A percentile compares a stretch with the other conserved stretches of the same genome.
Conservation (phyloP, 2,329 filamentous ascomycete species). For the Cladosporium sphaerospermum region DNA sequence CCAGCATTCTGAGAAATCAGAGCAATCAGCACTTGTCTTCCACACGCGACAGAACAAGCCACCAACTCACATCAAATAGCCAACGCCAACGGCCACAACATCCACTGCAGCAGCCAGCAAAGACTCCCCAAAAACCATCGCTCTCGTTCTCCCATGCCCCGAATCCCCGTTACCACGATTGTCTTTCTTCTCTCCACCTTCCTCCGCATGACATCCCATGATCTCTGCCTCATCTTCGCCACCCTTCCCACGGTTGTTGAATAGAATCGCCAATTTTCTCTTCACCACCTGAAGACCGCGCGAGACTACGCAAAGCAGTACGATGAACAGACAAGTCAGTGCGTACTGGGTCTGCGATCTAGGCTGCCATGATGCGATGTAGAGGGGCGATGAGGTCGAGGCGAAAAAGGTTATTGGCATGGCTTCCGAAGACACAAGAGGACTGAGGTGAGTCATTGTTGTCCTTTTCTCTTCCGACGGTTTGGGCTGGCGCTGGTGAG, state of each 20-base stretch:
- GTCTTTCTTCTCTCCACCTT: not conserved
- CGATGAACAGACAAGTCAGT: slow-evolving; percentile 83
- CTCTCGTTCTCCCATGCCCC: slow-evolving; percentile 31
- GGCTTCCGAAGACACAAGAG: slow-evolving; percentile 28
- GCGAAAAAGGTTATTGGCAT: slow-evolving; percentile 61
- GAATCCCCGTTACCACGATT: not conserved
- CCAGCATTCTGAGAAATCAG: slow-evolving; percentile 64
- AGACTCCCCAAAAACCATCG: slow-evolving; percentile 70
- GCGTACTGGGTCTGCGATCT: slow-evolving; percentile 63
- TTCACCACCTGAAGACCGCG: slow-evolving; percentile 43
- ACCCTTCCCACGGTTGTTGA: not conserved
- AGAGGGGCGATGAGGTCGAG: slow-evolving; percentile 55
- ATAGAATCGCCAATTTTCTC: slow-evolving; percentile 17
- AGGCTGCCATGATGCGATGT: slow-evolving; percentile 66
- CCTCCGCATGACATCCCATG: not conserved
- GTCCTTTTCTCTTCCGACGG: not conserved
- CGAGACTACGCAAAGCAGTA: slow-evolving; percentile 63
- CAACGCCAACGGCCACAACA: slow-evolving; percentile 63
- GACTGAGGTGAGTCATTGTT: slow-evolving; percentile 4
- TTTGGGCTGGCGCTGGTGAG: too few relatives aligned
- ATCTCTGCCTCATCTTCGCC: not conserved
- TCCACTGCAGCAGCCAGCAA: slow-evolving; percentile 63
- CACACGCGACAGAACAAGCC: not conserved
- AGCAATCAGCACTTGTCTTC: not conserved
- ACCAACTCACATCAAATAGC: slow-evolving; percentile 70